Percentiles rank a stretch among this genome's conserved stretches.
These are phyloP conservation scores for Kluyveromyces wickerhamii DNA, from an alignment of 805 yeast genomes.

Conservation along the genomic window DNA sequence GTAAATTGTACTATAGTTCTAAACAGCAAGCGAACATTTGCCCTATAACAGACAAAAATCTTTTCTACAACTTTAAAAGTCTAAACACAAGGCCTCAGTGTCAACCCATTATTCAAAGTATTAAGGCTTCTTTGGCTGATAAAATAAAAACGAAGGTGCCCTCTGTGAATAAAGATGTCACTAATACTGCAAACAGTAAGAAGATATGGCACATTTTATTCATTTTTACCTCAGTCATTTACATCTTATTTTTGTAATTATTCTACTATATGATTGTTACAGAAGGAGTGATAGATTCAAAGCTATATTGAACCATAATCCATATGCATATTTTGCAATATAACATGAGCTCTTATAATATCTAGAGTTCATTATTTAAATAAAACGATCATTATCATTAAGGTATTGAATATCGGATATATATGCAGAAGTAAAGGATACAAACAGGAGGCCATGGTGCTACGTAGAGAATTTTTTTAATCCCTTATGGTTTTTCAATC, in stretches of 20 bases:
- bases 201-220: background rate
- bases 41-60: slow-evolving; percentile 17
- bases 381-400: background rate
- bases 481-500: no score
- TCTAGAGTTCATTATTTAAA: no score
- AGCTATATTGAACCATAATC: no score
- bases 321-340: no score
- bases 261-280: no score
- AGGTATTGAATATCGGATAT: background rate
- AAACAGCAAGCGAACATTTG: slow-evolving; percentile 31
- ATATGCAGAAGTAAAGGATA: no score
- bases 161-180: background rate
- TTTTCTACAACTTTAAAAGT: slow-evolving; percentile 18
- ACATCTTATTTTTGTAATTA: background rate
- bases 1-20: slow-evolving; percentile 47
- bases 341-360: no score
- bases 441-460: no score
- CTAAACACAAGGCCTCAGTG: background rate
- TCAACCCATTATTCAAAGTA: background rate
- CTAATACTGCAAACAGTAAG: background rate
- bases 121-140: background rate
- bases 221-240: background rate
- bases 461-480: no score
- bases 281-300: no score
- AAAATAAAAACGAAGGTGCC: background rate